Base-by-base conservation (phyloP, 2,329 filamentous ascomycete species). In the Harringtonia lauricola region DNA sequence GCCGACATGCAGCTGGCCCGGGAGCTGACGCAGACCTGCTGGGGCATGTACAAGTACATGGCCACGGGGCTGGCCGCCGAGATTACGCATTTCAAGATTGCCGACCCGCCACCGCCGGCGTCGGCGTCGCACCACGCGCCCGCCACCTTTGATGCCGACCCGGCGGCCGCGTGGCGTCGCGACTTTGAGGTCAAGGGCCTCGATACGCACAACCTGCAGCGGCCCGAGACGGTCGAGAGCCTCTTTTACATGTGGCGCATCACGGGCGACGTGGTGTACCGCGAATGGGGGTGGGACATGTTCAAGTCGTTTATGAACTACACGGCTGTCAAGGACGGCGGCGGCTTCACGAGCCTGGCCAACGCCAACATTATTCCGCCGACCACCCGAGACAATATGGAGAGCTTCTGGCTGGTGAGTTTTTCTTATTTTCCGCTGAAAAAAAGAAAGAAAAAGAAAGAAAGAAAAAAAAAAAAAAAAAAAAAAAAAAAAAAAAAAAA, bases 191-290 rank as follows among this genome's bases (percentile, higher is more conserved):
- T 98, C 57, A 86, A 94, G 58, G 54, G 67, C n/a, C 73, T 78
- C n/a, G 92, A 98, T 60, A 68, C 74, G 42, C 92, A 96, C 65
- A 98, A 98, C 58, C 71, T 98, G 29, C 92, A 96, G 64, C 78
- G 92, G 28, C 92, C 92, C 0, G 92, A 98, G 67, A 95, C 92
- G 0, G 81, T 95, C n/a, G 92, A 98, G 66, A 89, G 81, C 47
- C 67, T 98, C 48, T 89, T 98, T 57, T 95, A 96, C 67, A 94
- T 98, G 88, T 98, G 90, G 84, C 82, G 92, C 49, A 94, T 98
- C 61, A 98, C 92, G 1, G 86, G 85, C 22, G 89, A 98, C 49
- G 70, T 76, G 33, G 82, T 79, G 51, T 98, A 98, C 63, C 78
- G 92, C 22, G 80, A 95, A 55, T 96, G 90, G 90, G 92, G 92